Evolutionary conservation across 129 eudicot species (phyloP), one percentile per base, ranked within the genome.

Genomic region (Solidago caesia): DNA sequence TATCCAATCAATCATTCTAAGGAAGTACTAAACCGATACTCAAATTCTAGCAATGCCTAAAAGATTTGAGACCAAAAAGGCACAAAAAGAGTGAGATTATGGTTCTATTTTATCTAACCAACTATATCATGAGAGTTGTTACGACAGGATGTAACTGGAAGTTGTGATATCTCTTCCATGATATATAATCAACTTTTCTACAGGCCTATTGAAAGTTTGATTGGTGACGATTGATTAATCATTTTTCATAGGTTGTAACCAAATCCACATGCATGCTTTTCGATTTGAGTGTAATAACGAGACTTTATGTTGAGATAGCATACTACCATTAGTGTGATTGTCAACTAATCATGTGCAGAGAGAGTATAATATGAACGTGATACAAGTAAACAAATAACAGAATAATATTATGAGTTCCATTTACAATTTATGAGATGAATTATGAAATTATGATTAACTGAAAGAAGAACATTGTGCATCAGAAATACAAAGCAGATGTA

Each of bases 261-360:
- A 79, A 81, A 82, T 65, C 82, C 91, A 89, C 96, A 86, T 89
- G 89, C 86, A 82, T 57, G 91, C 83, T 80, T 86, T 82, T 86
- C 74, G 74, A 74, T 63, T 25, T 33, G 45, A 76, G 85, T 55
- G 64, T 71, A 81, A 74, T 76, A 81, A 63, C 64, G 64, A 70
- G 81, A 75, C 76, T 74, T 83, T 70, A 68, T 69, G 67, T 84
- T 76, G 39, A 53, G 60, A 64, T 76, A 73, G 59, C 71, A 74
- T 72, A 29, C 62, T 63, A 78, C 77, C 72, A 49, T 64, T 43
- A 44, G 67, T 45, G 41, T 46, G 25, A 45, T 41, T 29, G 62
- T 77, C 62, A 68, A 58, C 75, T 45, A 48, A 44, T 64, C 77
- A 72, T 49, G 70, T 51, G 77, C 72, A 5, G 16, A 62, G 39